Percentiles rank a stretch among this genome's conserved stretches.
Conservation (phyloP, 1,139 yeast genomes). For the Protomyces arabidopsidicola region DNA sequence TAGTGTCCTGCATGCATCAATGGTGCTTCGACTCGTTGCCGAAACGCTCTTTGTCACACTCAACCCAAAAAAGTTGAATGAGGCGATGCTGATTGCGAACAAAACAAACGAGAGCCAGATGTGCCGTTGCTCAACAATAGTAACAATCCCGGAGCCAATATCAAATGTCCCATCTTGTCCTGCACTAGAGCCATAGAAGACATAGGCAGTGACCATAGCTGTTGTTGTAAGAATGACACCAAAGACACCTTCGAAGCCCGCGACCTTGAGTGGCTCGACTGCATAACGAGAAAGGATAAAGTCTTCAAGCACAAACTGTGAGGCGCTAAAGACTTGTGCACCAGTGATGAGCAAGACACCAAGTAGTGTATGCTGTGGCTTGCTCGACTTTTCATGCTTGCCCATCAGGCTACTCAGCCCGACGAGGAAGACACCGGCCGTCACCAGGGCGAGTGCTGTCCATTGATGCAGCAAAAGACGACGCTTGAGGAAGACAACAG, state of each 20-base stretch:
- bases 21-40: slow-evolving; percentile 75
- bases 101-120: slow-evolving; percentile 53
- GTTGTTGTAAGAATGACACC: slow-evolving; percentile 51
- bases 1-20: slow-evolving; percentile 72
- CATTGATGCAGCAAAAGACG: slow-evolving; percentile 61
- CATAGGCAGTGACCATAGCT: slow-evolving; percentile 47
- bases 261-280: slow-evolving; percentile 61
- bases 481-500: slow-evolving; percentile 58
- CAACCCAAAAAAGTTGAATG: slow-evolving; percentile 71
- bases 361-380: slow-evolving; percentile 36
- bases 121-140: slow-evolving; percentile 46
- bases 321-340: slow-evolving; percentile 65
- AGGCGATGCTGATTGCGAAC: slow-evolving; percentile 63
- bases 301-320: slow-evolving; percentile 77
- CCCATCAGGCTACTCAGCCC: slow-evolving; percentile 58
- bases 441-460: slow-evolving; percentile 58
- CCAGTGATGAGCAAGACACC: slow-evolving; percentile 58
- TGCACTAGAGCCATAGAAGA: slow-evolving; percentile 45
- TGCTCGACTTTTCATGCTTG: slow-evolving; percentile 30
- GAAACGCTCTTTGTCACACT: slow-evolving; percentile 61
- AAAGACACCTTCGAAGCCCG: slow-evolving; percentile 69
- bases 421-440: slow-evolving; percentile 65
- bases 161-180: slow-evolving; percentile 52
- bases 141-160: slow-evolving; percentile 49
- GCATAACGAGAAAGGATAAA: slow-evolving; percentile 54